Base-by-base conservation (phyloP, 441 rosid species). In the Arabidopsis hybrid region DNA sequence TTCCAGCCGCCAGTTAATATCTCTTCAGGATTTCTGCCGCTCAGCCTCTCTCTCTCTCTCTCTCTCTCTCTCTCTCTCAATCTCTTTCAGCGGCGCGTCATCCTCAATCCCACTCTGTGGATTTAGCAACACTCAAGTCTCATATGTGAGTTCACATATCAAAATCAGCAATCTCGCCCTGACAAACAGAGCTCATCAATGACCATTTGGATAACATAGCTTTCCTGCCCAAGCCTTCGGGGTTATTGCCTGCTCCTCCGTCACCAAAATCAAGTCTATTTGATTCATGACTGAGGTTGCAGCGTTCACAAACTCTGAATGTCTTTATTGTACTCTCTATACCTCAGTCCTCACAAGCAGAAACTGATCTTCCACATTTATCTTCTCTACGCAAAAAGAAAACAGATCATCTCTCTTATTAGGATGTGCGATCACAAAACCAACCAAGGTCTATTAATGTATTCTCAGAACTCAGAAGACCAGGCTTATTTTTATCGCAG, bases 231-330 rank as follows among this genome's bases (percentile, higher is more conserved):
- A 47, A 47, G 52, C 57, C 36, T 53, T 53, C 4, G 31, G 17
- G 32, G 32, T 9, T 9, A 32, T 38, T 38, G 17, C 35, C 3
- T 60, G 11, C 18, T 61, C 7, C 36, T 42, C 52, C 52, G 2
- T 56, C 60, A 26, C 21, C 38, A 42, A 7, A 7, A 13, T n/a
- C 8, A 61, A 26, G 18, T 12, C 66, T 17, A 4, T 42, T 17
- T 61, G 51, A 26, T 61, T 11, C 32, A 21, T 39, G 35, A 39
- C 65, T 60, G 65, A 60, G 34, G 9, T 18, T 21, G 51, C 51
- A 11, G 34, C 14, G 50, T 21, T 39, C 16, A 60, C 57, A 21
- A 10, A 52, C 34, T 5, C 35, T 52, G 35, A 52, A 10, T 6
- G 8, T n/a, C 35, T 51, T 62, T 43, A 29, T 29, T 42, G 47